Conservation (phyloP, 257 asterid genomes). For the Echites panduratus region DNA sequence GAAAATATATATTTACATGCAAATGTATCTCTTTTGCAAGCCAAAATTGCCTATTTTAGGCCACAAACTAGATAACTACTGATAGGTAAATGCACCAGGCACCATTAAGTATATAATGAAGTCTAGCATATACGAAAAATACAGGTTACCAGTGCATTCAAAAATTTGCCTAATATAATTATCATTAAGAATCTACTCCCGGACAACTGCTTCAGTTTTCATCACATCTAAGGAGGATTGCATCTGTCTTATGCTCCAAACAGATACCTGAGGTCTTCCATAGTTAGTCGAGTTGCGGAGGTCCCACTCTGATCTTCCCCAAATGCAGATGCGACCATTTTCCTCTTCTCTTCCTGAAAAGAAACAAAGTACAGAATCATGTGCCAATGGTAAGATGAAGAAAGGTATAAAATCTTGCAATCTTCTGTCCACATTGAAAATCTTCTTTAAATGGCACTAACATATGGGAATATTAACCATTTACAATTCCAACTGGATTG, state of each 20-base stretch:
- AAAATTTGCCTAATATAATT: background rate
- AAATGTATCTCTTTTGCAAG: background rate
- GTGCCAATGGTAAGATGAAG: background rate
- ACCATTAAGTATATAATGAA: background rate
- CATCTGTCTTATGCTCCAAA: constrained; percentile 31
- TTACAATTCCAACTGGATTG: background rate
- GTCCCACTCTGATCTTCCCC: constrained; percentile 88
- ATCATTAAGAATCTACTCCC: background rate
- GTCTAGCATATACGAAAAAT: background rate
- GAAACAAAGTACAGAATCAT: background rate
- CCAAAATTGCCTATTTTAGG: constrained; percentile 9
- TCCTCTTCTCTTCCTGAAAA: constrained; percentile 89
- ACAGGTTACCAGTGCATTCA: constrained; percentile 5
- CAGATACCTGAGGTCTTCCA: constrained; percentile 71
- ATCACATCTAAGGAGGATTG: background rate
- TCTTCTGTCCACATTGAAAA: background rate
- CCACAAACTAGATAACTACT: background rate
- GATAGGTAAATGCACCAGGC: constrained; percentile 3
- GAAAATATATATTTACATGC: constrained; percentile 6
- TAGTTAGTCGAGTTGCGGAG: constrained; percentile 51
- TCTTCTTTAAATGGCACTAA: background rate
- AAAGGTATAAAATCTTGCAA: background rate
- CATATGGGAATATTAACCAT: background rate
- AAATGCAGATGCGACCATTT: constrained; percentile 97
- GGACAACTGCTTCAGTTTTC: constrained; percentile 7